A percentile compares a stretch with the other conserved stretches of the same genome.
These are phyloP conservation scores for Dipsacomyces acuminosporus DNA, from an alignment of 371 early-diverging fungal species.

Conservation along the genomic window DNA sequence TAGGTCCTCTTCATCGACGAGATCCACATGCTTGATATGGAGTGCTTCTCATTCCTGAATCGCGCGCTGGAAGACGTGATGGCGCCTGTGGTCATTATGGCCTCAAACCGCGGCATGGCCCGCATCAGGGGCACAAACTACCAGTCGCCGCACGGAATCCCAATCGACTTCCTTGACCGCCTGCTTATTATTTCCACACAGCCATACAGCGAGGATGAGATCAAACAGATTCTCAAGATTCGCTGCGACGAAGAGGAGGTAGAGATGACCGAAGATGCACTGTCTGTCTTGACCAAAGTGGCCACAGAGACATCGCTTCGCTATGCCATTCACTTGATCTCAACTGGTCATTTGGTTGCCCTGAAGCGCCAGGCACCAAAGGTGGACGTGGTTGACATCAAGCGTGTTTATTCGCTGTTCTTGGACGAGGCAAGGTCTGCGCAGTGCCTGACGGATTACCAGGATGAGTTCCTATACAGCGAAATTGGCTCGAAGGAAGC, in stretches of 20 bases:
- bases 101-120: conserved; percentile 93
- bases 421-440: conserved; percentile 96
- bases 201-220: conserved; percentile 82
- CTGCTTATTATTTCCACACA: conserved; percentile 86
- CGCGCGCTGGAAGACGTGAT: conserved; percentile 91
- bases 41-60: conserved; percentile 98
- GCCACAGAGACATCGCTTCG: conserved; percentile 91
- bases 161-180: conserved; percentile 95
- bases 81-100: conserved; percentile 98
- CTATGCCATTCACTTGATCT: conserved; percentile 96
- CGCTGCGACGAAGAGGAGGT: conserved; percentile 96
- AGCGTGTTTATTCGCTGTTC: conserved; percentile 89
- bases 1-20: conserved; percentile 97
- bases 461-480: conserved; percentile 92
- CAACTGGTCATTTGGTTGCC: conserved; percentile 84
- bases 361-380: conserved; percentile 82
- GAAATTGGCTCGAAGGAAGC: conserved; percentile 19
- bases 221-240: conserved; percentile 85
- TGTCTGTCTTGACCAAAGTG: conserved; percentile 83
- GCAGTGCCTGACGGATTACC: conserved; percentile 83
- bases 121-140: conserved; percentile 92
- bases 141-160: conserved; percentile 93
- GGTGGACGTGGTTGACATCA: conserved; percentile 90
- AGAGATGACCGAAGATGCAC: conserved; percentile 89
- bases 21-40: conserved; percentile 98